Conservation (phyloP, 257 asterid species). For the Striga asiatica region DNA sequence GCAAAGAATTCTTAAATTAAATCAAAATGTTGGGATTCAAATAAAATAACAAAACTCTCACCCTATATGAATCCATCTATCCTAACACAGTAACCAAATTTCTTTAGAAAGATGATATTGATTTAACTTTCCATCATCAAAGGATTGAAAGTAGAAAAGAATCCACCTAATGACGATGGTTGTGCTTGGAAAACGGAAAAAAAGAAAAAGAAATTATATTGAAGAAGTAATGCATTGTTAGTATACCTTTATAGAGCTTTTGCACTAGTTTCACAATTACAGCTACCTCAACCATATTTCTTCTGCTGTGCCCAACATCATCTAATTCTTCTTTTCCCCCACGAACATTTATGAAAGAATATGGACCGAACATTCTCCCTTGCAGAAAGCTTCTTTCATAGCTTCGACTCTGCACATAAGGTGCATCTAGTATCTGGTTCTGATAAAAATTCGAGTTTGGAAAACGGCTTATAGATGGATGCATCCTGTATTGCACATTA, state of each 20-base stretch:
- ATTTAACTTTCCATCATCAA: too few species aligned
- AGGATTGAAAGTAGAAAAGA: too few species aligned
- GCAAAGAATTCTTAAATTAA: too few species aligned
- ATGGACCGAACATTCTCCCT: conserved; percentile 50
- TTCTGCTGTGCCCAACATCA: conserved; percentile 33
- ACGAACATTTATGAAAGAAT: conserved; percentile 43
- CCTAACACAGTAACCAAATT: too few species aligned
- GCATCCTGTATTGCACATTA: conserved; percentile 51
- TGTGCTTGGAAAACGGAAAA: too few species aligned
- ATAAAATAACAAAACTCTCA: too few species aligned
- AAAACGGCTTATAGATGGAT: conserved; percentile 39
- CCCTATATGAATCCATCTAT: too few species aligned
- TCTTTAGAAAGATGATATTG: too few species aligned
- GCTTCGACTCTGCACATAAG: conserved; percentile 20
- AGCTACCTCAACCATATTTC: conserved; percentile 66
- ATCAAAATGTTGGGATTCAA: too few species aligned
- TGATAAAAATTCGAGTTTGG: conserved; percentile 41
- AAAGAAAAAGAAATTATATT: not conserved
- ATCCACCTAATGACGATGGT: too few species aligned
- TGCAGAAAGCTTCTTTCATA: conserved; percentile 24
- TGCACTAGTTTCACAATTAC: conserved; percentile 35
- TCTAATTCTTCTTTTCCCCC: conserved; percentile 43
- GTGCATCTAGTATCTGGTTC: conserved; percentile 35
- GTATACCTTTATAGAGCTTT: conserved; percentile 39
- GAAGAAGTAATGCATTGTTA: not conserved